phyloP scores from a whole-genome alignment of 148 eudicot species.

The Bassia scoparia region DNA sequence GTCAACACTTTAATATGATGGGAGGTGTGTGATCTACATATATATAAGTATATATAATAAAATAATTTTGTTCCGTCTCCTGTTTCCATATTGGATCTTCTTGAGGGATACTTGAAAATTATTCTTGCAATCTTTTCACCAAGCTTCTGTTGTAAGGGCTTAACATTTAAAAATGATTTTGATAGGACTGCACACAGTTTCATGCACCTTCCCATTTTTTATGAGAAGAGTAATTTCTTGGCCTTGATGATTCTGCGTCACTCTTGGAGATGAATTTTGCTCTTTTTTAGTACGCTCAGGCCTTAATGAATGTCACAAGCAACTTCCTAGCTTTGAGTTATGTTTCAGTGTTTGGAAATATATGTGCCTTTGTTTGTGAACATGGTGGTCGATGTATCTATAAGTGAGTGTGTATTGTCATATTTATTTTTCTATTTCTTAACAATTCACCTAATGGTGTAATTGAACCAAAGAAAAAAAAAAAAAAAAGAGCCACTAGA shows the following conservation, averaged over 20 bases:
- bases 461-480: too few species aligned
- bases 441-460: too few species aligned
- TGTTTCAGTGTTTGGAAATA: neutral
- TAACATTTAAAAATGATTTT: neutral
- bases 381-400: too few species aligned
- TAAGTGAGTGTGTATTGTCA: too few species aligned
- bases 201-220: constrained; percentile 94
- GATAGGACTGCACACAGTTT: constrained; percentile 95
- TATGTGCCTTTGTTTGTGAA: neutral
- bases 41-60: too few species aligned
- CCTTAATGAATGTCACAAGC: neutral
- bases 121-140: neutral
- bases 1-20: neutral
- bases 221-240: constrained; percentile 74
- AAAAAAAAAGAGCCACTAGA: too few species aligned
- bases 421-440: too few species aligned
- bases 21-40: neutral
- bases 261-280: neutral
- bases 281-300: neutral
- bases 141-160: neutral
- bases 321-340: too few species aligned
- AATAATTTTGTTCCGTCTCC: neutral
- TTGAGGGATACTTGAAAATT: neutral
- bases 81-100: neutral
- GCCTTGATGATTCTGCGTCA: constrained; percentile 1